A percentile compares a stretch with the other conserved stretches of the same genome.
These are phyloP conservation scores for Colletotrichum sp. DNA, from an alignment of 2,329 filamentous ascomycete species.

Conservation along the genomic window DNA sequence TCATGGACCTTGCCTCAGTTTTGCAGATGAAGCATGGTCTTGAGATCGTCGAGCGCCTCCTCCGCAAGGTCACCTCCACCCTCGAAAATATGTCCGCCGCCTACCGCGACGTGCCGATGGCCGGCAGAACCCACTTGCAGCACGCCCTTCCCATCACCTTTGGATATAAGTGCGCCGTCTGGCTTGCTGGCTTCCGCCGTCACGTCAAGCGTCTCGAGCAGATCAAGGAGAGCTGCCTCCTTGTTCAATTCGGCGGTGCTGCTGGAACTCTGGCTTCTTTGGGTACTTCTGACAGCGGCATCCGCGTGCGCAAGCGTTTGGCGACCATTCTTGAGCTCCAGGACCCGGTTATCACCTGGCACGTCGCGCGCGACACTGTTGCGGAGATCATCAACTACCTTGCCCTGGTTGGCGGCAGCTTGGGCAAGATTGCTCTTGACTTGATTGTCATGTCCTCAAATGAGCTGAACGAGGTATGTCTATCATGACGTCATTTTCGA, in stretches of 20 bases:
- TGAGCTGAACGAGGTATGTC: slow-evolving; percentile 41
- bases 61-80: slow-evolving; percentile 45
- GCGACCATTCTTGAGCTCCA: slow-evolving; percentile 50
- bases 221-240: slow-evolving; percentile 47
- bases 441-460: slow-evolving; percentile 63
- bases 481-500: not conserved
- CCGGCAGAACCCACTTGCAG: slow-evolving; percentile 61
- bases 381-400: slow-evolving; percentile 59
- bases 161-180: slow-evolving; percentile 63
- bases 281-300: slow-evolving; percentile 48
- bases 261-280: slow-evolving; percentile 60
- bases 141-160: slow-evolving; percentile 62
- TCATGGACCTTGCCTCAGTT: slow-evolving; percentile 60
- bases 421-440: slow-evolving; percentile 62
- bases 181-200: slow-evolving; percentile 52
- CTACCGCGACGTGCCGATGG: slow-evolving; percentile 59
- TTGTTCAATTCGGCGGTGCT: slow-evolving; percentile 62
- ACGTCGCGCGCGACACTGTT: slow-evolving; percentile 57
- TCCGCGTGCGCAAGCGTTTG: slow-evolving; percentile 52
- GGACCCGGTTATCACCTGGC: slow-evolving; percentile 61
- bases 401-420: slow-evolving; percentile 54
- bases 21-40: slow-evolving; percentile 58
- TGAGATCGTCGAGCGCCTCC: slow-evolving; percentile 47
- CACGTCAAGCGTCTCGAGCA: slow-evolving; percentile 52
- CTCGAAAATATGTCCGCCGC: slow-evolving; percentile 45